Conservation (phyloP, 1,284 basidiomycete genomes). For the Ganoderma multipileum region DNA sequence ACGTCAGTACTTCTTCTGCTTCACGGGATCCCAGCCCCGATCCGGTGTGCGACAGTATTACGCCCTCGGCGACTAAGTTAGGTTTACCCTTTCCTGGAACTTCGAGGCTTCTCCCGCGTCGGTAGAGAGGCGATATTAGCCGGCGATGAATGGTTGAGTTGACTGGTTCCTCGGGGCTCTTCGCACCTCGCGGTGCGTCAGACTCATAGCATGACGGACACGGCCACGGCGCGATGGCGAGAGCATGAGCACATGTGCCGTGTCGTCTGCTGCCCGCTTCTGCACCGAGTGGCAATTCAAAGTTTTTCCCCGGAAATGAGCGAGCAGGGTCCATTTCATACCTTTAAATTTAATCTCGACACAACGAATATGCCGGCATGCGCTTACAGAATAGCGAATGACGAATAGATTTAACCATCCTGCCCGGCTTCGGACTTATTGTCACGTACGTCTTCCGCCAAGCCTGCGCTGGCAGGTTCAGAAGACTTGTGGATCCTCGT, state of each 20-base stretch:
- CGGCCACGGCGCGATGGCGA: background rate
- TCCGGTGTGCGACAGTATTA: too few species aligned
- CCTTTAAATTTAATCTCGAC: background rate
- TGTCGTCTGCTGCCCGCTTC: background rate
- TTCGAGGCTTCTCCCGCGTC: conserved; percentile 3
- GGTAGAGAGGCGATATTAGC: conserved; percentile 3
- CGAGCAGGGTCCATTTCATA: background rate
- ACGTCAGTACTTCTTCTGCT: too few species aligned
- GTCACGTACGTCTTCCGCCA: background rate
- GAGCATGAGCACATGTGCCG: background rate
- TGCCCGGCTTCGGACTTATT: background rate
- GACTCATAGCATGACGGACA: too few species aligned
- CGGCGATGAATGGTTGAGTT: background rate
- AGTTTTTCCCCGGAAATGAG: too few species aligned
- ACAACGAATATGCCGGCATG: too few species aligned
- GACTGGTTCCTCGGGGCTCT: too few species aligned
- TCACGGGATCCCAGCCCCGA: too few species aligned
- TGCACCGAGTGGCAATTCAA: background rate
- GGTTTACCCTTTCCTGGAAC: background rate
- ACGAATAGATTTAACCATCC: background rate
- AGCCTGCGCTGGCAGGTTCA: background rate
- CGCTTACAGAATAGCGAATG: background rate
- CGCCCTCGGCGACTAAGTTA: background rate
- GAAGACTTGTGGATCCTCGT: background rate
- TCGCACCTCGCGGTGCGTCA: background rate